These are phyloP conservation scores for Thermoascus crustaceus DNA, from an alignment of 2,329 filamentous ascomycete species.

Conservation along the genomic window DNA sequence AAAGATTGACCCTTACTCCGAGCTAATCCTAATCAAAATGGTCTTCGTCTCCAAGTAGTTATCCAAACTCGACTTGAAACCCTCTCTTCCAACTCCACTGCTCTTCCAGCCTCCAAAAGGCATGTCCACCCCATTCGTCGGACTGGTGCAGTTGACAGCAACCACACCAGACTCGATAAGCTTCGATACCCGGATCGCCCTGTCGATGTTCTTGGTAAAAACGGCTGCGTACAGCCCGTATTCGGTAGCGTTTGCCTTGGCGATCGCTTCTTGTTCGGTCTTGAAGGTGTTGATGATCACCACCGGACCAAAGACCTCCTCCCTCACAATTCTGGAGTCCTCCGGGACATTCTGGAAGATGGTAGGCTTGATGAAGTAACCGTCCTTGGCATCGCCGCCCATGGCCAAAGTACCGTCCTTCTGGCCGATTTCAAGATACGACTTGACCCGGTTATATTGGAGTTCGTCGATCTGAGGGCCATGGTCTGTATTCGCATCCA, in stretches of 20 bases:
- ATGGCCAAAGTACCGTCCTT: constrained; percentile 55
- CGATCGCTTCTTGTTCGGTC: constrained; percentile 48
- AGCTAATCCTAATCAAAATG: constrained; percentile 17
- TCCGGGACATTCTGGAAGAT: constrained; percentile 67
- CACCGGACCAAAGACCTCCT: constrained; percentile 40
- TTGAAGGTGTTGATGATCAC: constrained; percentile 33
- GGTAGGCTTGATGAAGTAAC: constrained; percentile 83
- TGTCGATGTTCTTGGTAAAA: constrained; percentile 23
- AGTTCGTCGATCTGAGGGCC: constrained; percentile 74
- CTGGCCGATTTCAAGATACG: constrained; percentile 59
- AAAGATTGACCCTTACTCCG: too few species aligned
- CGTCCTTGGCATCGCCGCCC: constrained; percentile 63
- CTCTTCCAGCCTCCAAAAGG: constrained; percentile 40
- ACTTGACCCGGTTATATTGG: constrained; percentile 80
- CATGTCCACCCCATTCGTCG: constrained; percentile 29
- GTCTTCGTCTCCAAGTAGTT: constrained; percentile 25
- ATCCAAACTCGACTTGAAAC: constrained; percentile 29
- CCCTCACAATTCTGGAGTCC: constrained; percentile 20
- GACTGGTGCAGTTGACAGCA: constrained; percentile 28
- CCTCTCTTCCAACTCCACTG: constrained; percentile 33
- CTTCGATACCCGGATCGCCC: constrained; percentile 18
- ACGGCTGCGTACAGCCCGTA: constrained; percentile 24
- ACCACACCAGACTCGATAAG: constrained; percentile 20
- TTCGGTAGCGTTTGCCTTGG: constrained; percentile 43
- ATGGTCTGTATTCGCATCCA: constrained; percentile 68